Evolutionary conservation across 192 early-diverging fungal genomes (phyloP).

Genomic region (Rhizophagus clarus): DNA sequence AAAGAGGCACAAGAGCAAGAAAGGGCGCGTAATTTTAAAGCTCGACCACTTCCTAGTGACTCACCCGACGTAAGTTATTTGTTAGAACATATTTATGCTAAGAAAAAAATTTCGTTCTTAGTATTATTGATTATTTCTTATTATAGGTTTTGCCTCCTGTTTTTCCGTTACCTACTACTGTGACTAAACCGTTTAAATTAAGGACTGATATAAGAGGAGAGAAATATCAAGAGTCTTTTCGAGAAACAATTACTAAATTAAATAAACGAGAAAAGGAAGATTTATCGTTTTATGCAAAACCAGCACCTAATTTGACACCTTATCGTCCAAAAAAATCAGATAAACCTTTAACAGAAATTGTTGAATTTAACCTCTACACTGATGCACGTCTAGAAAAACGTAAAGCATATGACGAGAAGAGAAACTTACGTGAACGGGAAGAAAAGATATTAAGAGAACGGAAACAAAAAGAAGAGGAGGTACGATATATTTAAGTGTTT

Average conservation of each 20-base stretch:
- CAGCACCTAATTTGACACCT: conserved; percentile 5
- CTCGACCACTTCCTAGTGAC: conserved; percentile 9
- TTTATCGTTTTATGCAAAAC: conserved; percentile 5
- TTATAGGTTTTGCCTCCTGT: neutral
- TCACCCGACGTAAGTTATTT: conserved; percentile 11
- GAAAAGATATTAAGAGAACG: neutral
- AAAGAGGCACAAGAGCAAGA: neutral
- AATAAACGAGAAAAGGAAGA: conserved; percentile 3
- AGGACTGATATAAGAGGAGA: conserved; percentile 12
- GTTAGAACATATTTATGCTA: neutral
- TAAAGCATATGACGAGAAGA: neutral
- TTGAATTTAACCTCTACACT: conserved; percentile 2
- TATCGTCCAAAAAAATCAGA: neutral
- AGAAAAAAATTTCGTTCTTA: neutral
- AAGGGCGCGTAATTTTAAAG: conserved; percentile 6
- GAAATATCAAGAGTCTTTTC: conserved; percentile 20
- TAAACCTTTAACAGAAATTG: conserved; percentile 5
- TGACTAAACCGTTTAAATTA: conserved; percentile 24
- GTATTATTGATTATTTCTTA: neutral
- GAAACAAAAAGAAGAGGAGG: conserved; percentile 18
- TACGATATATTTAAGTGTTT: neutral
- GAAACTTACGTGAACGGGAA: neutral
- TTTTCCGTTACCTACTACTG: neutral
- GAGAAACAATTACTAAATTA: neutral
- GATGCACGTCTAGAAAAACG: conserved; percentile 11